Evolutionary conservation across 345 rosid genomes (phyloP).

Genomic region (Citrus sp.): DNA sequence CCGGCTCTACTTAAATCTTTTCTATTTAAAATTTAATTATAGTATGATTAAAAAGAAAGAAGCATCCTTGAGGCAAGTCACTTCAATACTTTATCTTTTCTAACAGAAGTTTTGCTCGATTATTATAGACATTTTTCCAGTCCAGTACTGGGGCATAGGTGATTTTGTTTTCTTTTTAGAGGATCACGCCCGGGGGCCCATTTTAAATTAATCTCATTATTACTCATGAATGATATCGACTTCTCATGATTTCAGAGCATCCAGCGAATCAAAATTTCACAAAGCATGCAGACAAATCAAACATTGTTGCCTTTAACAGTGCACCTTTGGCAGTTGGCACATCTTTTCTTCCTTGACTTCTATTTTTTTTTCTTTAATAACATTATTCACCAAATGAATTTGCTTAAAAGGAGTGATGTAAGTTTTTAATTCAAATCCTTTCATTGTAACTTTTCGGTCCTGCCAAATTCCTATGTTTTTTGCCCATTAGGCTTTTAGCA

Average conservation of each 20-base stretch:
- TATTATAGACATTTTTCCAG: constrained; percentile 5
- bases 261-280: background rate
- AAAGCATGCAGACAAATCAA: background rate
- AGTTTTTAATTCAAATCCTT: background rate
- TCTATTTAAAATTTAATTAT: background rate
- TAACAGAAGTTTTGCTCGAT: constrained; percentile 8
- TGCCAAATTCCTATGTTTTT: background rate
- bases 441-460: background rate
- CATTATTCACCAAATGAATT: background rate
- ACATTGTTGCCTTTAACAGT: background rate
- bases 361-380: background rate
- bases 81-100: constrained; percentile 16
- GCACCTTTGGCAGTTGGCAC: background rate
- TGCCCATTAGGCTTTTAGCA: background rate
- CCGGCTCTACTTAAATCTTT: constrained; percentile 16
- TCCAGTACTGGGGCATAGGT: constrained; percentile 19
- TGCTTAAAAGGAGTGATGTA: background rate
- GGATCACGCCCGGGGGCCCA: constrained; percentile 23
- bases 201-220: constrained; percentile 18
- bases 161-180: constrained; percentile 30
- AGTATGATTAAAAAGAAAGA: constrained; percentile 4
- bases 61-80: constrained; percentile 10
- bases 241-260: constrained; percentile 10
- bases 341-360: background rate
- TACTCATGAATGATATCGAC: constrained; percentile 9